Evolutionary conservation across 2,329 filamentous ascomycete species (phyloP), one percentile per base, ranked within the genome.

Genomic region (Pleoardoris graminearum): DNA sequence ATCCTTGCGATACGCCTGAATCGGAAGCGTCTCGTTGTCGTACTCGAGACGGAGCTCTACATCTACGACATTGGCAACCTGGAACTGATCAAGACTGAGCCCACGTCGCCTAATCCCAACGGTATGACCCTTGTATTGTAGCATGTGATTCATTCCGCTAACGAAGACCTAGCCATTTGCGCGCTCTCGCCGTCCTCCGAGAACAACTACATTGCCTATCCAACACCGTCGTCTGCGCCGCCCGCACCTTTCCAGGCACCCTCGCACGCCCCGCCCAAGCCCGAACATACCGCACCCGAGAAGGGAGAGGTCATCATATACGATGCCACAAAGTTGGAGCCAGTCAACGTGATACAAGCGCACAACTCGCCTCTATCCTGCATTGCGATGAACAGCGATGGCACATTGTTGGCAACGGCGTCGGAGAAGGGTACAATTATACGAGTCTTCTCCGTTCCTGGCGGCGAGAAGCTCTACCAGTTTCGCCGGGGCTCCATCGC

Each of bases 11-110:
- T 99, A 53, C 89, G 92, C 60, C 80, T 99, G 66, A 99, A 99
- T 74, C 85, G 94, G 62, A 97, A 97, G 75, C 87, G 94, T 32
- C 82, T 99, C 22, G 91, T 94, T 11, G 92, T 99, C 27, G 87
- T 97, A 12, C 82, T 97, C 51, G 94, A 99, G 72, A 91, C 96
- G 65, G 89, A 96, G 71, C 96, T 97, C 57, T 99, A 97, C 76
- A 83, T 99, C 43, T 99, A 99, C 78, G 94, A 99, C 73, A 97
- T 99, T 61, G 91, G 92, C 75, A 97, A 97, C 71, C 97, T 99
- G 93, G 93, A 89, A 66, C 84, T 97, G 53, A 81, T 97, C 35
- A 89, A 91, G 73, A 96, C 91, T 5, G 96, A 97, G 59, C 86
- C 91, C 53, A 97, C 93, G 5, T 97, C 93, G 3, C 90, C 94